Evolutionary conservation across 1,284 basidiomycete species (phyloP).

Genomic region (Hypsizygus ulmarius): DNA sequence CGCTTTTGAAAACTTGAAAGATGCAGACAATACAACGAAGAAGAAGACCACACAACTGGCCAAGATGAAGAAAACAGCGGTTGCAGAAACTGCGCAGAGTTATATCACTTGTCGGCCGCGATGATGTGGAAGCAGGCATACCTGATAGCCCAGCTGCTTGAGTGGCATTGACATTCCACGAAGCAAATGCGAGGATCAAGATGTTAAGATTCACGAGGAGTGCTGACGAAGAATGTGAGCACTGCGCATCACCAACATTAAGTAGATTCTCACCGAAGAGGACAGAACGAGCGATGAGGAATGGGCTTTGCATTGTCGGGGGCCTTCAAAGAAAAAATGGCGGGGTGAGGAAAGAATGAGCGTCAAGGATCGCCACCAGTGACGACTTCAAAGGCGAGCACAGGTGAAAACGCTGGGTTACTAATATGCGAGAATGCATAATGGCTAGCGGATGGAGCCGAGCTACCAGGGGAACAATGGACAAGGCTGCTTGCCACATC

Average conservation of each 20-base stretch:
- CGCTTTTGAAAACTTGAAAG: background rate
- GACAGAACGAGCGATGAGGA: constrained; percentile 55
- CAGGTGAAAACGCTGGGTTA: background rate
- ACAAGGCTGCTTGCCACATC: background rate
- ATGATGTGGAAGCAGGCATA: constrained; percentile 19
- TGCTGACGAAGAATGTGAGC: constrained; percentile 33
- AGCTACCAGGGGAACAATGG: constrained; percentile 15
- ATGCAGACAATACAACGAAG: constrained; percentile 44
- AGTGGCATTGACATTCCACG: constrained; percentile 51
- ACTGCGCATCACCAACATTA: constrained; percentile 1
- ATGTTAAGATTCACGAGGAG: constrained; percentile 51
- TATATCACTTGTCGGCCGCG: background rate
- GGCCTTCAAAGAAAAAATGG: background rate
- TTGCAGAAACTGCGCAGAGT: constrained; percentile 38
- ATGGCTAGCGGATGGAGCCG: background rate
- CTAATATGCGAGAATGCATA: constrained; percentile 11
- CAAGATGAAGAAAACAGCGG: constrained; percentile 50
- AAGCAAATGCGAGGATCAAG: constrained; percentile 51
- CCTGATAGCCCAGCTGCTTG: constrained; percentile 36
- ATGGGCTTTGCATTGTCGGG: constrained; percentile 34
- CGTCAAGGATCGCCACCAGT: constrained; percentile 18
- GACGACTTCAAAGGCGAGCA: constrained; percentile 14
- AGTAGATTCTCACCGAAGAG: constrained; percentile 47
- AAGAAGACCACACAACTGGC: constrained; percentile 46
- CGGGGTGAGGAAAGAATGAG: constrained; percentile 8